Conservation (phyloP, 2,329 filamentous ascomycete genomes). For the Phoma sp. region DNA sequence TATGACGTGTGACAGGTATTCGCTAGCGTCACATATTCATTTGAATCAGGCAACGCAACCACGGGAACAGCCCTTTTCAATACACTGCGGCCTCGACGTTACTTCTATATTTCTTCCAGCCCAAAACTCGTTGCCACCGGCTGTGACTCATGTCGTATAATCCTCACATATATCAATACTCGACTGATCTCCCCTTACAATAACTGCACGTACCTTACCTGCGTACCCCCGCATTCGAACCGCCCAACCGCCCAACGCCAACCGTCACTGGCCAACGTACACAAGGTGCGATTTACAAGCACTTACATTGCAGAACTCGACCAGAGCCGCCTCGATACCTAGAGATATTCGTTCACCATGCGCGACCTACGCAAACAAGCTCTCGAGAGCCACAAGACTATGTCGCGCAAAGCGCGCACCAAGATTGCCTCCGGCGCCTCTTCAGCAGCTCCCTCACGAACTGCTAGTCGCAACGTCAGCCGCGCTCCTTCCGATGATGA, state of each 20-base stretch:
- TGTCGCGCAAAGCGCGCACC: conserved; percentile 70
- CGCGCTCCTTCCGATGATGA: conserved; percentile 70
- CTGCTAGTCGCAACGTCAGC: conserved; percentile 58
- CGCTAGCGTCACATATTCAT: conserved; percentile 12
- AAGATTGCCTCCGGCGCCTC: conserved; percentile 62
- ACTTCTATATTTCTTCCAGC: conserved; percentile 9
- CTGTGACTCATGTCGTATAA: conserved; percentile 47
- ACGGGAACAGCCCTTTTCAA: conserved; percentile 11
- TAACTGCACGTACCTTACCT: conserved; percentile 30
- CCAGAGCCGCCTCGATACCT: neutral
- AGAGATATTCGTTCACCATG: conserved; percentile 51
- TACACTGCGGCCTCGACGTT: conserved; percentile 12
- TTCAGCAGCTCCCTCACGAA: conserved; percentile 64
- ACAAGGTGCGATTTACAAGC: conserved; percentile 2
- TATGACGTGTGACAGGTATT: conserved; percentile 15
- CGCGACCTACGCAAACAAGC: conserved; percentile 70
- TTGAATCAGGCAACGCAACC: conserved; percentile 10
- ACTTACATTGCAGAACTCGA: neutral
- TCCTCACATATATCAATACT: conserved; percentile 31
- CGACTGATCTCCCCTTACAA: conserved; percentile 43
- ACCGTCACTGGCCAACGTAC: neutral
- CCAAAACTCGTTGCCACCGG: conserved; percentile 18
- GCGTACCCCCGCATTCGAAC: conserved; percentile 33
- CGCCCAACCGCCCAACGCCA: conserved; percentile 11
- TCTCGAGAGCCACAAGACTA: conserved; percentile 74